These are phyloP conservation scores for Pyrus pyrifolia DNA, from an alignment of 306 rosid species.

Conservation along the genomic window DNA sequence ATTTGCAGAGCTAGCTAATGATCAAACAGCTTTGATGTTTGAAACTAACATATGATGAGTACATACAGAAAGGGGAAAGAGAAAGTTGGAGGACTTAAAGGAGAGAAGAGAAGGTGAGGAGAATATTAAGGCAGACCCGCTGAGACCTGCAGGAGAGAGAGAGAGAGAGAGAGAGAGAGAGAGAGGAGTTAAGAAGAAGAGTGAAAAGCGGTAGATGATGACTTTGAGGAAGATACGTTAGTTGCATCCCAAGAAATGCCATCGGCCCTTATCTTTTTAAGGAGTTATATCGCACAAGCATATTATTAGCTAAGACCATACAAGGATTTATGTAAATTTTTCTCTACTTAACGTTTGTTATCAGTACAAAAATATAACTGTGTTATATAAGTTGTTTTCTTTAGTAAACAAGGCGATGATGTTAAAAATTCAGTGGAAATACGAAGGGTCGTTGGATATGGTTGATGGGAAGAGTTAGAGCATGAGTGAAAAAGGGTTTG, in stretches of 20 bases:
- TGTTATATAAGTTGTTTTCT: neutral
- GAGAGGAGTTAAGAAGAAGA: constrained; percentile 7
- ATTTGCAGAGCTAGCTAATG: neutral
- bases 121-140: neutral
- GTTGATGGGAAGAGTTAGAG: neutral
- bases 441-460: constrained; percentile 43
- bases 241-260: constrained; percentile 25
- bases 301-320: too few species aligned
- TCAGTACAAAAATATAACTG: too few species aligned
- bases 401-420: neutral
- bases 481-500: neutral
- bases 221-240: constrained; percentile 66
- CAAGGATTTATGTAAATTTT: too few species aligned
- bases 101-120: constrained; percentile 9
- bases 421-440: neutral
- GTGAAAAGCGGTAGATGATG: constrained; percentile 27
- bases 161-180: neutral
- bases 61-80: neutral
- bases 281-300: too few species aligned
- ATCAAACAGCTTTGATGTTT: neutral
- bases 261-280: neutral
- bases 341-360: too few species aligned
- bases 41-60: neutral
- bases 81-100: neutral
- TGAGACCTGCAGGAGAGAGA: constrained; percentile 9